A percentile compares a stretch with the other conserved stretches of the same genome.
Evolutionary conservation across 2,329 filamentous ascomycete genomes (phyloP).

Genomic region (Colletotrichum sp.): DNA sequence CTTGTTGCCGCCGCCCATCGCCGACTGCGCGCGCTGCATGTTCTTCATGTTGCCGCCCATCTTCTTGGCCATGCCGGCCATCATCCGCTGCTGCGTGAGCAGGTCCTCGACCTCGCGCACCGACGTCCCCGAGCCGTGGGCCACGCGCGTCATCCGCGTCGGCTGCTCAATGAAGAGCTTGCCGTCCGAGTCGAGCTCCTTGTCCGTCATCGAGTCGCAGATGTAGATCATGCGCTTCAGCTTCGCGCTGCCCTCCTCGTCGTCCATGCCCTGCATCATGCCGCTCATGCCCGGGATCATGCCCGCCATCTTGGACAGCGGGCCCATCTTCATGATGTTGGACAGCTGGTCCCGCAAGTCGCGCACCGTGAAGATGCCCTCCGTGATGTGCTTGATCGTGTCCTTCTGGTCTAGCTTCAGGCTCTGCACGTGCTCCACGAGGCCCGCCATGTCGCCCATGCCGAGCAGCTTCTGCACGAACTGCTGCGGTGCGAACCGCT

Average conservation of each 20-base stretch:
- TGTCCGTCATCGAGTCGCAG: constrained; percentile 96
- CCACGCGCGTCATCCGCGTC: constrained; percentile 89
- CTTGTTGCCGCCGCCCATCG: constrained; percentile 90
- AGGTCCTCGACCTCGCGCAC: constrained; percentile 95
- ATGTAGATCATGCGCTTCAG: constrained; percentile 99
- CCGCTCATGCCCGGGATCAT: constrained; percentile 97
- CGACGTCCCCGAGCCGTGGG: constrained; percentile 85
- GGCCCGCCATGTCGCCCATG: constrained; percentile 94
- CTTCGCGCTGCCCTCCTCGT: constrained; percentile 92
- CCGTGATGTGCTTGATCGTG: constrained; percentile 98
- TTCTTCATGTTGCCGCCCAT: constrained; percentile 98
- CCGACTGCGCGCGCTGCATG: constrained; percentile 91
- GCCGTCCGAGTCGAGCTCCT: constrained; percentile 94
- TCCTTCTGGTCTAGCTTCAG: constrained; percentile 97
- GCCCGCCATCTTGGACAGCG: constrained; percentile 93
- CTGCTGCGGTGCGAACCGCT: constrained; percentile 89
- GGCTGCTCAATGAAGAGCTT: constrained; percentile 94
- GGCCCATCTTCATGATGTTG: constrained; percentile 99
- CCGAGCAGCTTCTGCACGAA: constrained; percentile 94
- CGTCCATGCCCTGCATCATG: constrained; percentile 95
- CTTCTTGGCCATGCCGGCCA: constrained; percentile 99
- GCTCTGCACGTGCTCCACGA: constrained; percentile 96
- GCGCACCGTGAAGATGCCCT: constrained; percentile 94
- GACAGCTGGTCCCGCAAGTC: constrained; percentile 94
- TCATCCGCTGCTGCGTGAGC: constrained; percentile 97